Conservation (phyloP, 192 early-diverging fungal species). For the Obelidium mucronatum region DNA sequence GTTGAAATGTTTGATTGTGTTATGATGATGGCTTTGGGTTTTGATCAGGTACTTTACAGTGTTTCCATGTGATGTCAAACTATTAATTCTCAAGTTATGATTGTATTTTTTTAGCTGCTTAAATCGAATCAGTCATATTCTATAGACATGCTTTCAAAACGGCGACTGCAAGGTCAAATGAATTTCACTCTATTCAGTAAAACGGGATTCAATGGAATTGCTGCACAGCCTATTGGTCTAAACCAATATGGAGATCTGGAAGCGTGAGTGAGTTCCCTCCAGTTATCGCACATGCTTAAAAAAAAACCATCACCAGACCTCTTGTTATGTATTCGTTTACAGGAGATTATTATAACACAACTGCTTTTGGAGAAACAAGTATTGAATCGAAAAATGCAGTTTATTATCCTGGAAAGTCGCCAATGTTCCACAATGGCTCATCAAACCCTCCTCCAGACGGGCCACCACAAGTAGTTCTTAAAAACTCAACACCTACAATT, state of each 20-base stretch:
- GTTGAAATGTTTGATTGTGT: constrained; percentile 10
- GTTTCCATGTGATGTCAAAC: not conserved
- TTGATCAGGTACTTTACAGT: too few species aligned
- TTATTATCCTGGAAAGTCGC: not conserved
- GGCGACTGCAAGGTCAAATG: constrained; percentile 9
- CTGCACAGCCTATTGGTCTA: not conserved
- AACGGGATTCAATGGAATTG: constrained; percentile 9
- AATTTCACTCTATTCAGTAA: constrained; percentile 3
- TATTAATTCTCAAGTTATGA: not conserved
- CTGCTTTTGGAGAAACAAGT: constrained; percentile 22
- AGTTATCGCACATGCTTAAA: not conserved
- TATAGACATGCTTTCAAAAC: not conserved
- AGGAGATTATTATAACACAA: not conserved
- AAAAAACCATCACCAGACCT: too few species aligned
- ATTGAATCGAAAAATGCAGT: not conserved
- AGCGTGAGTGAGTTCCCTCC: not conserved
- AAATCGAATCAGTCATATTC: not conserved
- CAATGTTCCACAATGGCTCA: constrained; percentile 9
- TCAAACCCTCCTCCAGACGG: not conserved
- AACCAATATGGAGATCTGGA: constrained; percentile 20
- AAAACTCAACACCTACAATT: not conserved
- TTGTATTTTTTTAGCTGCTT: not conserved
- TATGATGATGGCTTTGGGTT: constrained; percentile 10
- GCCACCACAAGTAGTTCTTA: not conserved
- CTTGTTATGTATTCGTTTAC: too few species aligned